Evolutionary conservation across 139 green algal genomes (phyloP).

Genomic region (Chlamydomonas schloesseri): DNA sequence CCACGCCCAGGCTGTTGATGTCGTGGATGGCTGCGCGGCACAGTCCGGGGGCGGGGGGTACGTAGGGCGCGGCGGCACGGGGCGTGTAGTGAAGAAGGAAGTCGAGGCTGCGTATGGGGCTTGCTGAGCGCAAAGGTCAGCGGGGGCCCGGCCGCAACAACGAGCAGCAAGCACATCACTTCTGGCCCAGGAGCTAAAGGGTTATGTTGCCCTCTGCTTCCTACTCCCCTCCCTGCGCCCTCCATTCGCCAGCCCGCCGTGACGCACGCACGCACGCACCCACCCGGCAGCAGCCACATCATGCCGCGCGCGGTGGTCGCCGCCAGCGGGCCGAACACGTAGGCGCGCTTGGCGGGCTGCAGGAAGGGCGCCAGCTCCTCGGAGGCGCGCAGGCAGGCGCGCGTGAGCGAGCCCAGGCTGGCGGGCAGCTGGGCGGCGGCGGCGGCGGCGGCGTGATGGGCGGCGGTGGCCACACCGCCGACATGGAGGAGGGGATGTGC

Average conservation of each 20-base stretch:
- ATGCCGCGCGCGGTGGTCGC: conserved; percentile 58
- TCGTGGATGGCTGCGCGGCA: conserved; percentile 54
- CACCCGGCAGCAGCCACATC: conserved; percentile 72
- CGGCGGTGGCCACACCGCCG: too few species aligned
- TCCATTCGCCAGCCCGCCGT: too few species aligned
- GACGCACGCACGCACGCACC: not conserved
- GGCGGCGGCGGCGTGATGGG: too few species aligned
- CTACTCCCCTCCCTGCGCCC: not conserved
- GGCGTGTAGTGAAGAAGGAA: not conserved
- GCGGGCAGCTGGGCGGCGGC: not conserved
- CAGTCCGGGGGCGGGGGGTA: not conserved
- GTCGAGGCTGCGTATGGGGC: too few species aligned
- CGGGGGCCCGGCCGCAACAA: too few species aligned
- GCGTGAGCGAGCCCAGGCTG: conserved; percentile 23
- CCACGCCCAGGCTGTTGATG: conserved; percentile 70
- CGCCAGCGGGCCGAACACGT: conserved; percentile 71
- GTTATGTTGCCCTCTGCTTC: too few species aligned
- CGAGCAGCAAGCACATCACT: too few species aligned
- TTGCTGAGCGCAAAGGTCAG: too few species aligned
- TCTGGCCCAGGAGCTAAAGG: too few species aligned
- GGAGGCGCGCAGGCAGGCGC: not conserved
- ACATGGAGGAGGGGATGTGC: too few species aligned
- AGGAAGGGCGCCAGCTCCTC: conserved; percentile 35
- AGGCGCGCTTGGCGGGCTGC: conserved; percentile 48
- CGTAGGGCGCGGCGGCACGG: not conserved